Evolutionary conservation across 257 asterid genomes (phyloP), one percentile per base, ranked within the genome.

Genomic region (Ophiorrhiza pumila): DNA sequence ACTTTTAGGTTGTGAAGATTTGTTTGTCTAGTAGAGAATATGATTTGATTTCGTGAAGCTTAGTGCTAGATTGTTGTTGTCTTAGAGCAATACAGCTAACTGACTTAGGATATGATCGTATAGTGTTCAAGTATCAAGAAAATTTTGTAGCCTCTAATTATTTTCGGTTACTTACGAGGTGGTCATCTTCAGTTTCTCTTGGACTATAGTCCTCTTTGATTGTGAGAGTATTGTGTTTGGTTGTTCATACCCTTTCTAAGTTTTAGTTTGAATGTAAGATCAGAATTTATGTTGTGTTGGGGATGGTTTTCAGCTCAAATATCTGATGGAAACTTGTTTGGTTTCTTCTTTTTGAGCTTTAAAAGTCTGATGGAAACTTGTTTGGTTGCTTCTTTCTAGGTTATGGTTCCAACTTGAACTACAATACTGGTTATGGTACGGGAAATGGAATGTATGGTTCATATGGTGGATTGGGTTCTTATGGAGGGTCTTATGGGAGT

Each of bases 361-460:
- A 43, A 25, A 1, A 61, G 32, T 75, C 80, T 80, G 71, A 82
- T 35, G 34, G 34, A 52, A 43, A 76, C 70, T 60, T 73, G 55
- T 32, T 47, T 76, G 59, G 15, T 74, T 80, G 65, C 22, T 41
- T 52, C 58, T 22, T 8, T 77, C 67, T 82, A 88, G 97, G 97
- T 72, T 84, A 81, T 75, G 87, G 90, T 68, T 80, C 96, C 29
- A 88, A 89, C 76, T 34, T 82, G 73, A 86, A 83, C 75, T 87
- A 84, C 73, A 84, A 81, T 72, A 83, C 88, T 71, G 95, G 98
- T 62, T 86, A 86, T 66, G 98, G 98, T 52, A 32, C 85, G 32
- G 91, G n/a, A n/a, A n/a, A n/a, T n/a, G n/a, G 97, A 65, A 84
- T 62, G 68, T 81, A 84, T 77, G 89, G 82, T 23, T 46, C 91